phyloP scores from a whole-genome alignment of 306 rosid genomes.

The Rosa lucieae region DNA sequence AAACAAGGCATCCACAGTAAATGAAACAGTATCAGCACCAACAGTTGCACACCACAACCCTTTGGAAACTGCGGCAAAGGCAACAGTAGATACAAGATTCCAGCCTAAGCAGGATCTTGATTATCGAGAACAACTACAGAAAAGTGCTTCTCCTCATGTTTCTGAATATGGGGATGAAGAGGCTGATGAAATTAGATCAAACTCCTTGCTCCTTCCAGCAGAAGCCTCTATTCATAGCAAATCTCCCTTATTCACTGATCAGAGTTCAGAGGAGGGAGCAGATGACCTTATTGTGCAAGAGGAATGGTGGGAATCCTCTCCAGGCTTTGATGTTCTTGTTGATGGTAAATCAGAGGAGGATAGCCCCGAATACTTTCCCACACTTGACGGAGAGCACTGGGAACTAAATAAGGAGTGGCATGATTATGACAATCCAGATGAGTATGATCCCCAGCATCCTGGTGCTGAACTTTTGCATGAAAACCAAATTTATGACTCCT shows the following conservation, averaged over 20 bases:
- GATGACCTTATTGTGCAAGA: constrained; percentile 49
- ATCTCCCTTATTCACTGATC: constrained; percentile 41
- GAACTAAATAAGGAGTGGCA: constrained; percentile 45
- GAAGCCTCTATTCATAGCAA: constrained; percentile 33
- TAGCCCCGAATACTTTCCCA: constrained; percentile 46
- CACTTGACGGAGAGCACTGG: constrained; percentile 38
- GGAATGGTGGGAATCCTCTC: constrained; percentile 76
- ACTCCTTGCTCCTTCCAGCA: constrained; percentile 37
- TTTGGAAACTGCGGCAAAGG: constrained; percentile 36
- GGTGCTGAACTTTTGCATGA: constrained; percentile 49
- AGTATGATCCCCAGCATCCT: constrained; percentile 42
- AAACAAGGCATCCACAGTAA: constrained; percentile 39
- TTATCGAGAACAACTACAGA: constrained; percentile 21
- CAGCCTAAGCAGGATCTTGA: constrained; percentile 34
- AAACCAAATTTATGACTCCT: constrained; percentile 33
- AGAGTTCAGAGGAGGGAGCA: constrained; percentile 54
- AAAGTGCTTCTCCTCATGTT: constrained; percentile 26
- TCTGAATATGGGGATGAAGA: constrained; percentile 48
- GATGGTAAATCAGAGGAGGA: constrained; percentile 51
- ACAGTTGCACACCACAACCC: constrained; percentile 25
- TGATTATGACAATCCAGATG: constrained; percentile 43
- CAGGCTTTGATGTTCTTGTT: constrained; percentile 91
- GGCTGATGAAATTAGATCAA: constrained; percentile 32
- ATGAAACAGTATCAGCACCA: constrained; percentile 34
- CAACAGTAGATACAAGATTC: constrained; percentile 27